Evolutionary conservation across 768 basidiomycete species (phyloP).

Genomic region (Tricholoma sp.): DNA sequence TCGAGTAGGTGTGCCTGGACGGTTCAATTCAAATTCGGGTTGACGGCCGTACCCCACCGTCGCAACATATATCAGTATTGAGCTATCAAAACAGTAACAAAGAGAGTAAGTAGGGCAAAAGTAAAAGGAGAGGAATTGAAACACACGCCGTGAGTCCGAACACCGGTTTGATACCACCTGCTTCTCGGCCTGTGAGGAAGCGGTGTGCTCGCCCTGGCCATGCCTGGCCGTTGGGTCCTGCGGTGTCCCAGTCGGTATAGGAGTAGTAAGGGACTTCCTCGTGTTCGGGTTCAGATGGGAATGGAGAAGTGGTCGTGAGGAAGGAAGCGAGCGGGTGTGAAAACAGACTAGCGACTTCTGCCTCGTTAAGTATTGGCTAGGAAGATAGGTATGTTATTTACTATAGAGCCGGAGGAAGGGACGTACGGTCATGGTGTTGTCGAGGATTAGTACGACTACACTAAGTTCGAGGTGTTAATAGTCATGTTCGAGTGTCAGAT

Average conservation of each 20-base stretch:
- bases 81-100: too few relatives aligned
- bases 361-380: slow-evolving; percentile 18
- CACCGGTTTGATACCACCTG: slow-evolving; percentile 81
- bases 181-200: slow-evolving; percentile 85
- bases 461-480: slow-evolving; percentile 31
- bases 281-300: slow-evolving; percentile 46
- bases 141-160: slow-evolving; percentile 84
- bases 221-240: slow-evolving; percentile 31
- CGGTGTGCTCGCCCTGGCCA: slow-evolving; percentile 57
- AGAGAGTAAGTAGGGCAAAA: not conserved
- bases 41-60: slow-evolving; percentile 38
- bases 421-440: slow-evolving; percentile 65
- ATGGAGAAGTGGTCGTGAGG: slow-evolving; percentile 55
- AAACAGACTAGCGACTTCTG: slow-evolving; percentile 77
- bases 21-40: slow-evolving; percentile 39
- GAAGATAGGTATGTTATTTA: not conserved
- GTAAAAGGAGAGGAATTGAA: not conserved
- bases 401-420: not conserved
- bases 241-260: slow-evolving; percentile 46
- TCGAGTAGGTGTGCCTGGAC: slow-evolving; percentile 28
- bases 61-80: slow-evolving; percentile 42
- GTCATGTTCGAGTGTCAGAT: not conserved
- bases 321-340: slow-evolving; percentile 80
- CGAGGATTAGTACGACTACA: slow-evolving; percentile 80
- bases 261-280: slow-evolving; percentile 64